These are phyloP conservation scores for Gracilaria vermiculophylla DNA, from an alignment of 23 red algal species.

Conservation along the genomic window DNA sequence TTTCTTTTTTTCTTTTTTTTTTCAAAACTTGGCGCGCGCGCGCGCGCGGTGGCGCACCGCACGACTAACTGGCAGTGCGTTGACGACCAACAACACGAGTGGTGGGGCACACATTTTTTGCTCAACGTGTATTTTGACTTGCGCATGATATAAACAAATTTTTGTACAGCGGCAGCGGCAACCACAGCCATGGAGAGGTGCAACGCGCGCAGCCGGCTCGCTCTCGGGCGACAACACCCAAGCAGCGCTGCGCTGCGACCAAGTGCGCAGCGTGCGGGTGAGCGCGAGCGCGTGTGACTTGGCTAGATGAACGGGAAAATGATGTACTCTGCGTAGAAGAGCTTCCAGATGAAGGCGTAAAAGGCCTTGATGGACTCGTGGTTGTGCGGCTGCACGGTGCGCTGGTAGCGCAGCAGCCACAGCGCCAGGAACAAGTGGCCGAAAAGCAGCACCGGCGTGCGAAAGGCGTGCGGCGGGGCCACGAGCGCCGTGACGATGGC, in stretches of 20 bases:
- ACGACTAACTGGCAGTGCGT: constrained; percentile 38
- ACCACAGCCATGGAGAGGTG: too few species aligned
- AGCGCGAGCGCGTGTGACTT: too few species aligned
- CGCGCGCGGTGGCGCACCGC: too few species aligned
- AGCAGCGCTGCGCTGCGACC: too few species aligned
- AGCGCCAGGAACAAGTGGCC: constrained; percentile 53
- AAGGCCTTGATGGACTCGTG: constrained; percentile 54
- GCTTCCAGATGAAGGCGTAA: constrained; percentile 79
- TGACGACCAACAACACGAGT: not conserved
- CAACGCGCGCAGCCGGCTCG: too few species aligned
- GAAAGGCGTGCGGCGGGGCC: constrained; percentile 53
- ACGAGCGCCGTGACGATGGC: constrained; percentile 52
- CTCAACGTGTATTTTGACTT: constrained; percentile 11
- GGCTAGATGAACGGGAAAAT: constrained; percentile 78
- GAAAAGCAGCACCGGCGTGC: constrained; percentile 25
- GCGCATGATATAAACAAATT: constrained; percentile 6
- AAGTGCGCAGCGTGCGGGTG: too few species aligned
- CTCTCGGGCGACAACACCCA: too few species aligned
- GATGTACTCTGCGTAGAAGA: constrained; percentile 80
- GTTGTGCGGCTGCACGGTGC: constrained; percentile 35
- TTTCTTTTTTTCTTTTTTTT: not conserved
- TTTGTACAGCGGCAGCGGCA: not conserved
- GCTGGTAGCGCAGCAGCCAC: constrained; percentile 36
- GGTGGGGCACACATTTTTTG: too few species aligned
- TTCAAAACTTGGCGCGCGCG: too few species aligned